phyloP scores from a whole-genome alignment of 2,329 filamentous ascomycete genomes.

The Penicillium hordei region DNA sequence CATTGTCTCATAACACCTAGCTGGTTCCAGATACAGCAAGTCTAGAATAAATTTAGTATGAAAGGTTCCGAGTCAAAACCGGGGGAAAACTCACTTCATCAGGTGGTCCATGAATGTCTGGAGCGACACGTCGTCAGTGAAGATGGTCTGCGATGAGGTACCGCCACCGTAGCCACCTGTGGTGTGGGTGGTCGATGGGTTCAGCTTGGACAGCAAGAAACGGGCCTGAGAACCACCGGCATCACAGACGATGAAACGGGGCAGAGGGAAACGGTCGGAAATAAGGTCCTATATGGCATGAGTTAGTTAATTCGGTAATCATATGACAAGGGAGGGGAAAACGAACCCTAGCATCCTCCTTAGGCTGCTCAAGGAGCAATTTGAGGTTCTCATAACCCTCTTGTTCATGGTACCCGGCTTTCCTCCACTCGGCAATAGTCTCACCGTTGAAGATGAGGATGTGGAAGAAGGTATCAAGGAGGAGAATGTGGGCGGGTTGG shows the following conservation, averaged over 20 bases:
- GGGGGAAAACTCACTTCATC: constrained; percentile 75
- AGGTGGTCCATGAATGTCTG: constrained; percentile 99
- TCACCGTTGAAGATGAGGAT: constrained; percentile 99
- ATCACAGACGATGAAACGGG: constrained; percentile 97
- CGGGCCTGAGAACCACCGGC: constrained; percentile 97
- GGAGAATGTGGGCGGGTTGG: constrained; percentile 86
- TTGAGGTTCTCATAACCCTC: constrained; percentile 98
- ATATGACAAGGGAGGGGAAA: neutral
- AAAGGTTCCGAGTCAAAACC: neutral
- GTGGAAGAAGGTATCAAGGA: constrained; percentile 98
- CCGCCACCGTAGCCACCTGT: constrained; percentile 88
- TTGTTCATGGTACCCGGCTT: constrained; percentile 96
- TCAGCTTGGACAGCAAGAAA: constrained; percentile 94
- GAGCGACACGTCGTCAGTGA: constrained; percentile 95
- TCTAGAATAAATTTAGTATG: constrained; percentile 38
- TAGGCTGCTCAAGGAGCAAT: constrained; percentile 81
- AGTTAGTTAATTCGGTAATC: constrained; percentile 8
- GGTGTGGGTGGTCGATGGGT: constrained; percentile 95
- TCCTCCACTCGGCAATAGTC: constrained; percentile 96
- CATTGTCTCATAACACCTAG: constrained; percentile 39
- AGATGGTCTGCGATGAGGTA: constrained; percentile 92
- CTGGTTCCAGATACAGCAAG: constrained; percentile 53
- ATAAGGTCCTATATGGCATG: constrained; percentile 75
- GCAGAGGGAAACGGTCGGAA: constrained; percentile 94
- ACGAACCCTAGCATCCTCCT: constrained; percentile 90